These are phyloP conservation scores for Candida succiphila DNA, from an alignment of 805 yeast genomes.

Conservation along the genomic window DNA sequence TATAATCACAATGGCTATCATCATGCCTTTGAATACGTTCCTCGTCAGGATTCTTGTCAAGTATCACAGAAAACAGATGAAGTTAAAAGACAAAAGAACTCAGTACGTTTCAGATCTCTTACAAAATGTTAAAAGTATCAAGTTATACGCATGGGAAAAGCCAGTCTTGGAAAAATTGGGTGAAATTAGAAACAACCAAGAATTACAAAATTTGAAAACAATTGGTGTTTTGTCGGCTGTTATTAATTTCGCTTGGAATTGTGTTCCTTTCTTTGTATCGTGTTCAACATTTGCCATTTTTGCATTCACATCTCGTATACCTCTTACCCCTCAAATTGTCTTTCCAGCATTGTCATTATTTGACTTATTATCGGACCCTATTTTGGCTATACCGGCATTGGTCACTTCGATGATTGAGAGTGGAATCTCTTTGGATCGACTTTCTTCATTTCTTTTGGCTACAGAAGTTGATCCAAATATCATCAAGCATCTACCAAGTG, in stretches of 20 bases:
- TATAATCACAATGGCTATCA: slow-evolving; percentile 36
- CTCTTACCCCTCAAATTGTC: slow-evolving; percentile 57
- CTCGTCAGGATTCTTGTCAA: slow-evolving; percentile 35
- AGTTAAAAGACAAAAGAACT: slow-evolving; percentile 49
- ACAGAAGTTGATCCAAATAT: slow-evolving; percentile 29
- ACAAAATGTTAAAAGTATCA: slow-evolving; percentile 51
- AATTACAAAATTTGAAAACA: slow-evolving; percentile 37
- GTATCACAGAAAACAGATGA: slow-evolving; percentile 48
- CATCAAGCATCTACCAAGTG: slow-evolving; percentile 16
- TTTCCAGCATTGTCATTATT: slow-evolving; percentile 61
- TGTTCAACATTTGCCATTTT: slow-evolving; percentile 50
- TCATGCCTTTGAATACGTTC: slow-evolving; percentile 48
- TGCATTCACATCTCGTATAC: slow-evolving; percentile 31
- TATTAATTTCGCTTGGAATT: slow-evolving; percentile 48
- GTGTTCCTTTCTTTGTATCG: slow-evolving; percentile 57
- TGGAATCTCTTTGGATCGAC: slow-evolving; percentile 45
- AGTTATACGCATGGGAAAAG: slow-evolving; percentile 61
- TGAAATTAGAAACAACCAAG: slow-evolving; percentile 48
- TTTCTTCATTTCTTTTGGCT: slow-evolving; percentile 36
- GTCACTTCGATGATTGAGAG: slow-evolving; percentile 51
- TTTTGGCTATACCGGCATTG: slow-evolving; percentile 46
- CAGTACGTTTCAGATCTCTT: slow-evolving; percentile 50
- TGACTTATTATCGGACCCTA: slow-evolving; percentile 47
- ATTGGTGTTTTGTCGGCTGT: slow-evolving; percentile 39
- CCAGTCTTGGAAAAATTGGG: slow-evolving; percentile 47